Evolutionary conservation across 2,329 filamentous ascomycete genomes (phyloP).

Genomic region (Xylariaceae sp.): DNA sequence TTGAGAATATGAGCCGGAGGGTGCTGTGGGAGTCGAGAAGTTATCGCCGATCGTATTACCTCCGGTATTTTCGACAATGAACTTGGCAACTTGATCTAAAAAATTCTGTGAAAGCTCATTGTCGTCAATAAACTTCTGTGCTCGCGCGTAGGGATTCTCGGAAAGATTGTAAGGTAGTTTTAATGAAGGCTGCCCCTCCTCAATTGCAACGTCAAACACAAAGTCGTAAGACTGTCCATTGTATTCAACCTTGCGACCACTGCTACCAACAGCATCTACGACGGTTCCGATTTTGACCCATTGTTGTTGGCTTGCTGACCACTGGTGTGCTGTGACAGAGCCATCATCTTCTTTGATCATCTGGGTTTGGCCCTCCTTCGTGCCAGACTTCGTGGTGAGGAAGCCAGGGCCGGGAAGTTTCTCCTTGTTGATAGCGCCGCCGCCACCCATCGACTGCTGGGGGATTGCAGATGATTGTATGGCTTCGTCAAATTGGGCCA

Average conservation of each 20-base stretch:
- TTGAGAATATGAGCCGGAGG: constrained; percentile 71
- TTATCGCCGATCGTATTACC: constrained; percentile 74
- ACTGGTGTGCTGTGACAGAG: constrained; percentile 80
- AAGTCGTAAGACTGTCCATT: constrained; percentile 89
- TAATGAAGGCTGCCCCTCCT: constrained; percentile 86
- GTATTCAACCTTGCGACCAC: constrained; percentile 71
- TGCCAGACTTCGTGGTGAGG: constrained; percentile 73
- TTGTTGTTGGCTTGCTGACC: constrained; percentile 68
- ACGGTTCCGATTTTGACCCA: constrained; percentile 94
- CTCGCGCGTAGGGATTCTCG: constrained; percentile 88
- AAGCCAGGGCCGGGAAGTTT: constrained; percentile 87
- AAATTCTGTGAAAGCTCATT: constrained; percentile 86
- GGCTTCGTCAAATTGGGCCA: constrained; percentile 74
- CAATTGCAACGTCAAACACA: constrained; percentile 94
- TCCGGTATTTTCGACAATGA: constrained; percentile 86
- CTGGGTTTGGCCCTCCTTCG: constrained; percentile 94
- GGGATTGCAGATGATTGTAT: constrained; percentile 83
- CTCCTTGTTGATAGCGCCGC: constrained; percentile 95
- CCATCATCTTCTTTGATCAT: constrained; percentile 84
- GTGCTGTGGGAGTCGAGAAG: constrained; percentile 44
- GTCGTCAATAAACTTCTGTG: constrained; percentile 83
- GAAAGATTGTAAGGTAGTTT: constrained; percentile 93
- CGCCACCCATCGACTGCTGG: constrained; percentile 73
- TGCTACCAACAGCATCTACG: constrained; percentile 81
- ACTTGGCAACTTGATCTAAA: constrained; percentile 86